Conservation (phyloP, 2,329 filamentous ascomycete genomes). For the Sphaerulina vaccinii region DNA sequence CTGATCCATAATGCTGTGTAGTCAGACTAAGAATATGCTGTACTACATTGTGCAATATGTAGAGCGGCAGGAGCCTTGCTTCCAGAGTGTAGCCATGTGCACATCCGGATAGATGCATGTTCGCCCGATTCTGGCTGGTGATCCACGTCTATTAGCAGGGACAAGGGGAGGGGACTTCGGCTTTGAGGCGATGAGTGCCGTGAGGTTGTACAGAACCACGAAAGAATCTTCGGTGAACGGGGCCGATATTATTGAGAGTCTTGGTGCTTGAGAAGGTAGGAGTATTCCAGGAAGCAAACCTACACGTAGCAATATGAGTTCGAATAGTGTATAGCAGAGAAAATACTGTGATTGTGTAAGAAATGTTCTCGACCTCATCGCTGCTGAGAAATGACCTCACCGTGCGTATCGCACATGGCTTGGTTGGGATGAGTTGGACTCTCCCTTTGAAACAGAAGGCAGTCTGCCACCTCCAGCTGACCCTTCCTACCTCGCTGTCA, state of each 20-base stretch:
- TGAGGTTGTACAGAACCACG: neutral
- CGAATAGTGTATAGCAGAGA: no score
- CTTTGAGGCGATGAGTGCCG: neutral
- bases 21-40: neutral
- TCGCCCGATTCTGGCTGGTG: constrained; percentile 4
- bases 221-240: no score
- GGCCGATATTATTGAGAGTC: no score
- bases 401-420: neutral
- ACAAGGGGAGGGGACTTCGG: neutral
- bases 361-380: no score
- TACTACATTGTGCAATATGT: neutral
- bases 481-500: neutral
- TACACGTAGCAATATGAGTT: no score
- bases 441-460: neutral
- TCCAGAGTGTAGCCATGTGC: neutral
- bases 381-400: neutral
- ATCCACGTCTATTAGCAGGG: neutral
- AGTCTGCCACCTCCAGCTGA: neutral
- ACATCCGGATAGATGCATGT: constrained; percentile 4
- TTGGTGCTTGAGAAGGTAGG: no score
- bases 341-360: no score
- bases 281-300: no score
- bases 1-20: neutral
- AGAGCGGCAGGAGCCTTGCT: neutral
- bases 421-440: neutral